phyloP scores from a whole-genome alignment of 768 basidiomycete genomes.

The Punctularia strigosozonata region DNA sequence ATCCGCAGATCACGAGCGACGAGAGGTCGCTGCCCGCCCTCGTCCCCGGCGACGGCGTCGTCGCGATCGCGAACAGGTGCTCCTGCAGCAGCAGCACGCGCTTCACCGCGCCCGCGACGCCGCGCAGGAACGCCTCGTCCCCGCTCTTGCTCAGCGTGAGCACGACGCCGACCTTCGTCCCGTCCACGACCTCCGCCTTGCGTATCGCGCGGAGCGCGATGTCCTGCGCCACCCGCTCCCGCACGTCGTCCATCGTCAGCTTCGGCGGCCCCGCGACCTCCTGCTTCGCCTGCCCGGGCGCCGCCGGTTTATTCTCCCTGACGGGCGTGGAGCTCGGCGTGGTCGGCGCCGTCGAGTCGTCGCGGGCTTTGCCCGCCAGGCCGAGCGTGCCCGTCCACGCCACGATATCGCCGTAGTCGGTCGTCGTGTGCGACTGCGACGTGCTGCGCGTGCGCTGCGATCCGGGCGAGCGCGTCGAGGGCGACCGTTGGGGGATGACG shows the following conservation, averaged over 20 bases:
- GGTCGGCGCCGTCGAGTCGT: too few relatives aligned
- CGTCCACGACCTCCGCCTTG: constrained; percentile 37
- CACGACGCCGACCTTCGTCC: constrained; percentile 45
- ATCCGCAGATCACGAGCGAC: constrained; percentile 45
- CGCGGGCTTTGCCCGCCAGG: too few relatives aligned
- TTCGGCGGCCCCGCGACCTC: too few relatives aligned
- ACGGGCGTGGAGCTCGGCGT: too few relatives aligned
- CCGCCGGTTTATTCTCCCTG: too few relatives aligned
- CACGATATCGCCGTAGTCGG: too few relatives aligned
- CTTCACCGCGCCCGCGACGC: constrained; percentile 37
- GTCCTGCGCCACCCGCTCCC: constrained; percentile 45
- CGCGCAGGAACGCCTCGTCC: constrained; percentile 44
- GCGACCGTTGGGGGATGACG: too few relatives aligned
- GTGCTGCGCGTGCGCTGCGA: too few relatives aligned
- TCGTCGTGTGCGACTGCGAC: too few relatives aligned
- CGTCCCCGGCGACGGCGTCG: constrained; percentile 23
- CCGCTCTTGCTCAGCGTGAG: constrained; percentile 46
- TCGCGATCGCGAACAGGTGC: constrained; percentile 45
- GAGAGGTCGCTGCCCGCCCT: constrained; percentile 14
- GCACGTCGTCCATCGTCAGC: constrained; percentile 50
- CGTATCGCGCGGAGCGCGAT: constrained; percentile 43
- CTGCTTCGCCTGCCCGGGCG: too few relatives aligned
- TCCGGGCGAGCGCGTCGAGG: too few relatives aligned
- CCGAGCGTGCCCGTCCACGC: too few relatives aligned
- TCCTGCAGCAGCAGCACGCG: constrained; percentile 25